Conservation (phyloP, 202 grass and related monocot genomes). For the Saccharum hybrid region DNA sequence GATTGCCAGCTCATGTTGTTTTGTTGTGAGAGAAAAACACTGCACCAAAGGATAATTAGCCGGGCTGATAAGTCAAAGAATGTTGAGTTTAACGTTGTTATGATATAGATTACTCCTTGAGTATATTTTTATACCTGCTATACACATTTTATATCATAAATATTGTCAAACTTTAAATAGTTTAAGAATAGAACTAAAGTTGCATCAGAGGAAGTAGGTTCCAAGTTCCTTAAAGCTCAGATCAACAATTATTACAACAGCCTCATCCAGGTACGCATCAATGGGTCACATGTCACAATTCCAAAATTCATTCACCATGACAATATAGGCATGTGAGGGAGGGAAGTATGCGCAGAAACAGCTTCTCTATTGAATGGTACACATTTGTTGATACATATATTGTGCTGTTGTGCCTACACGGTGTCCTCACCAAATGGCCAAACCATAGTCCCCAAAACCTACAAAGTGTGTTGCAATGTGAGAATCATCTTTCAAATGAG, state of each 20-base stretch:
- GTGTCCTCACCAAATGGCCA: neutral
- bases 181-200: neutral
- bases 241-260: neutral
- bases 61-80: no score
- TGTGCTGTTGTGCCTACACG: neutral
- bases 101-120: neutral
- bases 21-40: no score
- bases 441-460: neutral
- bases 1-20: no score
- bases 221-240: neutral
- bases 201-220: neutral
- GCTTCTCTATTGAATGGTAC: neutral
- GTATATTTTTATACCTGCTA: neutral
- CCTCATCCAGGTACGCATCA: neutral
- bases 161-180: neutral
- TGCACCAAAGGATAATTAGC: no score
- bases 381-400: conserved; percentile 15
- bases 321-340: neutral
- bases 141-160: neutral
- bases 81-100: no score
- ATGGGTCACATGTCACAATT: neutral
- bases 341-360: neutral
- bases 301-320: neutral
- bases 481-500: neutral
- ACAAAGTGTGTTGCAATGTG: neutral